A percentile compares a stretch with the other conserved stretches of the same genome.
Evolutionary conservation across 75 land plant genomes (phyloP).

Genomic region (Larix kaempferi): DNA sequence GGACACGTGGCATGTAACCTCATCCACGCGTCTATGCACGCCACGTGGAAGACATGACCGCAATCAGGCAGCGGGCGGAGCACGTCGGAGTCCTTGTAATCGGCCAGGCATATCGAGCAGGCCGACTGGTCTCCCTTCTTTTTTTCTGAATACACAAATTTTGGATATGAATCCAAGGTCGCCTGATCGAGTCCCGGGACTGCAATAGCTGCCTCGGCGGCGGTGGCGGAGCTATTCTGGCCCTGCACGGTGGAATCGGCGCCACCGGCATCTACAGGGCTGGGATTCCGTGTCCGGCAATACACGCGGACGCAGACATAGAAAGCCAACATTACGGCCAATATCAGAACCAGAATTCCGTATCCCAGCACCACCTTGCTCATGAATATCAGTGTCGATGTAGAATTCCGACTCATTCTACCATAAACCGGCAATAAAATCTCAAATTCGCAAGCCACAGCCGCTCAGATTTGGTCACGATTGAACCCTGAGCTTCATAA

Average conservation of each 20-base stretch:
- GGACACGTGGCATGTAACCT: slow-evolving; percentile 79
- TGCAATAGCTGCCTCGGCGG: neutral
- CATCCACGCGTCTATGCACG: slow-evolving; percentile 78
- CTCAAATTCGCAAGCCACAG: no score
- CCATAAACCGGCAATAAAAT: no score
- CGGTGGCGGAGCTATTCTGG: neutral
- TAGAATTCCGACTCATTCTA: neutral
- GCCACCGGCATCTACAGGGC: neutral
- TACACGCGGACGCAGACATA: neutral
- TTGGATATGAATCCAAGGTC: slow-evolving; percentile 45
- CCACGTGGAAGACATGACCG: slow-evolving; percentile 64
- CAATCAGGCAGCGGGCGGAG: slow-evolving; percentile 77
- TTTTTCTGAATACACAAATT: slow-evolving; percentile 36
- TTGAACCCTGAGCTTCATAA: no score
- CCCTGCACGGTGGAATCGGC: no score
- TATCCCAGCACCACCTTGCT: no score
- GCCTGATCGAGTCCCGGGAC: slow-evolving; percentile 42
- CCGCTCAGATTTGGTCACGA: no score
- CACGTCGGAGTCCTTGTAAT: slow-evolving; percentile 57
- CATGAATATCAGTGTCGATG: neutral
- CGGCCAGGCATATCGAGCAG: slow-evolving; percentile 78
- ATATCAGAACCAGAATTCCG: neutral
- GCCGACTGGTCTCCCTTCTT: slow-evolving; percentile 12
- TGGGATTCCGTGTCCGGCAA: neutral
- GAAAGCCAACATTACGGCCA: neutral